phyloP scores from a whole-genome alignment of 306 rosid species.

The Quercus gilva region DNA sequence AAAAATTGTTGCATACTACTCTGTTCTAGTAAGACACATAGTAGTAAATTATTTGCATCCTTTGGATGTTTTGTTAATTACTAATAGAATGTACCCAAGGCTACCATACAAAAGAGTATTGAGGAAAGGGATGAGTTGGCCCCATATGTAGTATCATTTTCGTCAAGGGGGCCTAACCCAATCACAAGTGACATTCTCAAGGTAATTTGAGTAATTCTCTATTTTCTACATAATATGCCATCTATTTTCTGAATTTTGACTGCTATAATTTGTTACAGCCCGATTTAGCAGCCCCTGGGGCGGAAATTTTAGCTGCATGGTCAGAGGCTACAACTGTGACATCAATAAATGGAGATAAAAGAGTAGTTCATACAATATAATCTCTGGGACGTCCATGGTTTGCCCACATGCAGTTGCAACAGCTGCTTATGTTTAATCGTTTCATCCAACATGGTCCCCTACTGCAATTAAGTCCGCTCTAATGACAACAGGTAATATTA shows the following conservation, averaged over 20 bases:
- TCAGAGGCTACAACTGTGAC: constrained; percentile 2
- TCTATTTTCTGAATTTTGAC: too few relatives aligned
- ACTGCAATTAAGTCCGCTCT: constrained; percentile 38
- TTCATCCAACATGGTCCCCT: constrained; percentile 50
- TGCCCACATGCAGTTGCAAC: constrained; percentile 44
- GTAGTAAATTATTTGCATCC: too few relatives aligned
- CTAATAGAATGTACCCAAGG: constrained; percentile 17
- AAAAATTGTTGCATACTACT: too few relatives aligned
- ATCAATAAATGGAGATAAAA: neutral
- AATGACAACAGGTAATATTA: constrained; percentile 38
- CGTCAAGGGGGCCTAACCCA: constrained; percentile 33
- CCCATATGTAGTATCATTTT: constrained; percentile 28
- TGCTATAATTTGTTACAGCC: constrained; percentile 13
- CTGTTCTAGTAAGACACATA: too few relatives aligned
- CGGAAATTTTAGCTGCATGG: constrained; percentile 41
- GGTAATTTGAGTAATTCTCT: constrained; percentile 12
- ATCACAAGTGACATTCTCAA: constrained; percentile 33
- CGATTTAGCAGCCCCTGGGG: constrained; percentile 36
- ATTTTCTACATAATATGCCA: too few relatives aligned
- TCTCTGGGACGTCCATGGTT: constrained; percentile 46
- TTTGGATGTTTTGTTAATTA: too few relatives aligned
- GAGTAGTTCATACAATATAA: constrained; percentile 1
- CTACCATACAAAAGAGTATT: constrained; percentile 30
- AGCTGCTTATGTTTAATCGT: constrained; percentile 52
- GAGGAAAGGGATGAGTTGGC: constrained; percentile 15